phyloP scores from a whole-genome alignment of 1,284 basidiomycete genomes.

The Agroathelia rolfsii region DNA sequence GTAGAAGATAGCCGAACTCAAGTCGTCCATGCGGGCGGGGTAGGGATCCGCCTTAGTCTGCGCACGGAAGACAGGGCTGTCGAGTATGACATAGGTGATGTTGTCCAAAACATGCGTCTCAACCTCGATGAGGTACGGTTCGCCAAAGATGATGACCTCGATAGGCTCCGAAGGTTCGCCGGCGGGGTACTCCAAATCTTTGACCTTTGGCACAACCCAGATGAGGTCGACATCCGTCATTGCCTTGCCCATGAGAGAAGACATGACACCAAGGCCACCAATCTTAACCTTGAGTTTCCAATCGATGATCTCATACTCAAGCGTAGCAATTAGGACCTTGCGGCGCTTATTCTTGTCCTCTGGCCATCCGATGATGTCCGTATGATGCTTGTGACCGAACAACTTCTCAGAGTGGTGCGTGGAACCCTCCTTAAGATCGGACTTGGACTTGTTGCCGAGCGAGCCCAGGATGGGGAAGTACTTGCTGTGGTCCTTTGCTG shows the following conservation, averaged over 20 bases:
- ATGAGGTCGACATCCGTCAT: constrained; percentile 92
- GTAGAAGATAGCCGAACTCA: constrained; percentile 92
- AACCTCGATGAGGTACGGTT: constrained; percentile 89
- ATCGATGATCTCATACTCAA: constrained; percentile 92
- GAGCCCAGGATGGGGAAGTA: constrained; percentile 71
- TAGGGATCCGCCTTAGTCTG: constrained; percentile 92
- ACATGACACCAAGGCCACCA: constrained; percentile 94
- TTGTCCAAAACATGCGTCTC: constrained; percentile 88
- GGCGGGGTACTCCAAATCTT: constrained; percentile 82
- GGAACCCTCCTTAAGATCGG: constrained; percentile 46
- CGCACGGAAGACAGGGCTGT: constrained; percentile 89
- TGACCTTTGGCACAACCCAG: constrained; percentile 90
- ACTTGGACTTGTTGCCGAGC: constrained; percentile 53
- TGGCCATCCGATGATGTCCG: constrained; percentile 83
- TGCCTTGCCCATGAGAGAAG: constrained; percentile 89
- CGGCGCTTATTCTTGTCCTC: constrained; percentile 83
- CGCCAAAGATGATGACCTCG: constrained; percentile 91
- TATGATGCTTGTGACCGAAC: constrained; percentile 44
- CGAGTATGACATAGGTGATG: constrained; percentile 87
- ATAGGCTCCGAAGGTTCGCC: constrained; percentile 89
- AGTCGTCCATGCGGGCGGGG: constrained; percentile 91
- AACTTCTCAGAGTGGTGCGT: constrained; percentile 53
- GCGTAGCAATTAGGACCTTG: constrained; percentile 81
- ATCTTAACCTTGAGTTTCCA: constrained; percentile 97
- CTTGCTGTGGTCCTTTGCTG: constrained; percentile 50